These are phyloP conservation scores for Mucor mucedo DNA, from an alignment of 371 early-diverging fungal genomes.

Conservation along the genomic window DNA sequence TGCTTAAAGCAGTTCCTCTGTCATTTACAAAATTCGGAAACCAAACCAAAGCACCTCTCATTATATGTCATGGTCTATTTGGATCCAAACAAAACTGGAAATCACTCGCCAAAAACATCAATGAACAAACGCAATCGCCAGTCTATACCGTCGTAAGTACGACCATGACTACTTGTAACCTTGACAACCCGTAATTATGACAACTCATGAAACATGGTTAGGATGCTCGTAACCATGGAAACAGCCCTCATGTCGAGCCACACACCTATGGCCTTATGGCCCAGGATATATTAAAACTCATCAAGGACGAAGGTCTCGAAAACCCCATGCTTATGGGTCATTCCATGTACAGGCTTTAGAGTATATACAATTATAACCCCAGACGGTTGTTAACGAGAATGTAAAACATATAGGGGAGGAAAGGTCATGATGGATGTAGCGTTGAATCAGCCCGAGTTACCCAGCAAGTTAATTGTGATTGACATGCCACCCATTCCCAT, in stretches of 20 bases:
- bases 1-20: constrained; percentile 23
- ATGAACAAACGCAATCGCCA: constrained; percentile 58
- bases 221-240: constrained; percentile 97
- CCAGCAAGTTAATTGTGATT: constrained; percentile 79
- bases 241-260: constrained; percentile 70
- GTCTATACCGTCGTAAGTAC: constrained; percentile 65
- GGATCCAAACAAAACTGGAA: constrained; percentile 96
- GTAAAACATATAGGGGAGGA: constrained; percentile 61
- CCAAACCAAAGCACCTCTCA: constrained; percentile 45
- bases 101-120: constrained; percentile 77
- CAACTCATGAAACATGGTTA: constrained; percentile 6
- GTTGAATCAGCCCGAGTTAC: constrained; percentile 52
- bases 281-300: constrained; percentile 71
- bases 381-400: background rate
- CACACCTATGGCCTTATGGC: constrained; percentile 85
- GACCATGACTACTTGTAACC: too few species aligned
- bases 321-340: constrained; percentile 81
- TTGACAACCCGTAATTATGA: too few species aligned
- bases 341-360: constrained; percentile 65
- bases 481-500: constrained; percentile 81
- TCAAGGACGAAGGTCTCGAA: constrained; percentile 60
- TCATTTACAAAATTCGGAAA: constrained; percentile 29
- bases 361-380: background rate
- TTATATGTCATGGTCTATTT: constrained; percentile 89
- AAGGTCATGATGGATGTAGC: constrained; percentile 88